Evolutionary conservation across 2,329 filamentous ascomycete species (phyloP), one percentile per base, ranked within the genome.

Genomic region (Bipolaris zeicola): DNA sequence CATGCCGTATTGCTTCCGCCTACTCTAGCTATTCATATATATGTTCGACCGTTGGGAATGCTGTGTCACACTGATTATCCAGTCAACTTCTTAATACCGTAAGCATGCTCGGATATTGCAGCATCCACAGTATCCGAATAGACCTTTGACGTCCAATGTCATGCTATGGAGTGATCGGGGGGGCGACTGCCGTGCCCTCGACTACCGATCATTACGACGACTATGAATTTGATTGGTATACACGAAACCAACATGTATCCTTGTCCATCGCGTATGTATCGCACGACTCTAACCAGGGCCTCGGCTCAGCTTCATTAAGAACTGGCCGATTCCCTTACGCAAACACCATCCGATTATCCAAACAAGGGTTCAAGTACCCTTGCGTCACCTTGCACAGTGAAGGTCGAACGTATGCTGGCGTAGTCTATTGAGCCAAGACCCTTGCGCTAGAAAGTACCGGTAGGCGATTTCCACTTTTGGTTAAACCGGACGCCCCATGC

Each of bases 81-180:
- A 39, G 31, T 50, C 18, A 26, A 24, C 16, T 13, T 8, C 18
- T 11, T 24, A 8, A 41, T 28, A 42, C 37, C 45, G 33, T 11
- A 44, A 46, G 37, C 41, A 3, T 55, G 55, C 50, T 52, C 52
- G 52, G 33, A 46, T 61, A 10, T 34, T 52, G 58, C 61, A 37
- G 22, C 56, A 58, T 58, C 48, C 41, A 51, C 52, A 50, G 4
- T n/a, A 61, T 58, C 61, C 58, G 46, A 62, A 58, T 54, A 26
- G 45, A 47, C 16, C 47, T 50, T 41, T 48, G 38, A 52, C 38
- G 28, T 10, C 37, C 28, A 50, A 48, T 26, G 20, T 20, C 6
- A 41, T 37, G 10, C 43, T n/a, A 10, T 18, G 20, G 26, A 33
- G 24, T 36, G 34, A 26, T 48, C 43, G 42, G 44, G 55, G 55